Evolutionary conservation across 371 early-diverging fungal species (phyloP).

Genomic region (Smittium culicis): DNA sequence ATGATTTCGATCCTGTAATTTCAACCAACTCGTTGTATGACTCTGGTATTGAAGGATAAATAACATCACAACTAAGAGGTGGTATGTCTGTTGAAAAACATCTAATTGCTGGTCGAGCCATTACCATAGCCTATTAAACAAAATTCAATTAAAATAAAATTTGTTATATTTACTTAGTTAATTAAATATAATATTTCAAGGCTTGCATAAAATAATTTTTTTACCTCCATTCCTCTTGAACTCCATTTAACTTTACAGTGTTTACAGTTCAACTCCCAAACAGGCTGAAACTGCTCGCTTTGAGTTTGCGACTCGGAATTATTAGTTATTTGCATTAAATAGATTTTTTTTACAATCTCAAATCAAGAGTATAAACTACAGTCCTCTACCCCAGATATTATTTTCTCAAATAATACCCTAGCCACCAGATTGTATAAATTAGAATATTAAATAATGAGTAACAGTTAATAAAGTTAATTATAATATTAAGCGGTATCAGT

Average conservation of each 20-base stretch:
- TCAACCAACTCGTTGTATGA: slow-evolving; percentile 22
- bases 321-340: background rate
- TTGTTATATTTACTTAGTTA: background rate
- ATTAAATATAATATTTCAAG: no score
- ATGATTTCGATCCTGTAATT: slow-evolving; percentile 18
- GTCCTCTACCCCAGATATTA: no score
- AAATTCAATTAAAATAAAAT: no score
- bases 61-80: slow-evolving; percentile 29
- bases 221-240: slow-evolving; percentile 31
- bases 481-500: no score
- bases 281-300: slow-evolving; percentile 1
- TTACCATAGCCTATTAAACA: slow-evolving; percentile 21
- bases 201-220: no score
- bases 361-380: no score
- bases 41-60: slow-evolving; percentile 25
- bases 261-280: slow-evolving; percentile 30
- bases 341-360: no score
- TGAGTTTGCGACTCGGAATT: background rate
- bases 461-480: no score
- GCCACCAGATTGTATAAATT: no score
- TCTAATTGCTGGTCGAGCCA: slow-evolving; percentile 31
- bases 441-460: no score
- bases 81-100: slow-evolving; percentile 32
- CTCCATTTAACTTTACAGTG: slow-evolving; percentile 30
- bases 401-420: no score